Evolutionary conservation across 371 early-diverging fungal genomes (phyloP).

Genomic region (Coemansia sp.): DNA sequence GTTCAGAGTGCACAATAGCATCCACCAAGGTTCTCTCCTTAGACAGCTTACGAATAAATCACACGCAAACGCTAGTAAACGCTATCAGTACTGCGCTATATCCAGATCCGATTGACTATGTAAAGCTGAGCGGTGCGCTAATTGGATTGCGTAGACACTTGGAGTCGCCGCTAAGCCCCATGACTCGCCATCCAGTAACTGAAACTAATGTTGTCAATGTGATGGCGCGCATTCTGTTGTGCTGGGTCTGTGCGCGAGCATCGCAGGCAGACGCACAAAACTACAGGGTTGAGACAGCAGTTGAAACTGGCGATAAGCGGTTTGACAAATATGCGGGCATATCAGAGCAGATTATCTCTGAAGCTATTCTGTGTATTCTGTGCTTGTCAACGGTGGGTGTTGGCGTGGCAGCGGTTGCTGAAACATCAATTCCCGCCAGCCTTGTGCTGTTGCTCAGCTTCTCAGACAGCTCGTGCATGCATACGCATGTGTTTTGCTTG

Average conservation of each 20-base stretch:
- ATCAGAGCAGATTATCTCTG: conserved; percentile 9
- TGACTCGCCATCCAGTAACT: conserved; percentile 18
- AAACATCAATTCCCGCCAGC: conserved; percentile 36
- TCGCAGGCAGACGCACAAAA: conserved; percentile 34
- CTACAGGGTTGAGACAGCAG: conserved; percentile 6
- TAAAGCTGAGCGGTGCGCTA: too few relatives aligned
- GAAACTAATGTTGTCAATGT: conserved; percentile 19
- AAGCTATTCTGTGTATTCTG: conserved; percentile 26
- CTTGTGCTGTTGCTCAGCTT: conserved; percentile 20
- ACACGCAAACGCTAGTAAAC: too few relatives aligned
- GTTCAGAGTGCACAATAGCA: too few relatives aligned
- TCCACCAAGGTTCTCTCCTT: too few relatives aligned
- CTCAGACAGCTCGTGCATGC: conserved; percentile 1
- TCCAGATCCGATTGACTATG: too few relatives aligned
- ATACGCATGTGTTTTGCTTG: conserved; percentile 17
- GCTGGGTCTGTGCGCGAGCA: conserved; percentile 44
- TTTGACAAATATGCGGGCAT: conserved; percentile 33
- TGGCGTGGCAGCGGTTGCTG: conserved; percentile 32
- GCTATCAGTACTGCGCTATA: too few relatives aligned
- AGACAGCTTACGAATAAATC: too few relatives aligned
- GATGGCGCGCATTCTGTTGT: conserved; percentile 32
- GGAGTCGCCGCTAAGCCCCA: conserved; percentile 6
- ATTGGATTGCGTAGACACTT: neutral
- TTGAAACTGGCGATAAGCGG: conserved; percentile 9
- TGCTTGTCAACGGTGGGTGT: conserved; percentile 28